Base-by-base conservation (phyloP, 805 yeast species). In the Cyberlindnera xylosilytica region DNA sequence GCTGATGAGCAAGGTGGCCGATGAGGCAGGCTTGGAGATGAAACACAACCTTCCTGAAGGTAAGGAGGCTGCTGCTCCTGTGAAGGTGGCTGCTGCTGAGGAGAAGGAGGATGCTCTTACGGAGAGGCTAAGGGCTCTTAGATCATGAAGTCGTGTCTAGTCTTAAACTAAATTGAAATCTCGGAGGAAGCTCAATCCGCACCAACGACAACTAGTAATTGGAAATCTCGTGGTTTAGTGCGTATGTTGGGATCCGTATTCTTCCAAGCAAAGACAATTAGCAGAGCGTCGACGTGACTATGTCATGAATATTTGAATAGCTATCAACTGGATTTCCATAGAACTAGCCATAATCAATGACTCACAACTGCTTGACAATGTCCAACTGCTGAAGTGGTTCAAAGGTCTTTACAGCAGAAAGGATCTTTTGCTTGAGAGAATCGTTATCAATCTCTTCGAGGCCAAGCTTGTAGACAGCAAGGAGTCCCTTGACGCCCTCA, bases 1-100 rank as follows among this genome's bases (percentile, higher is more conserved):
- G 46, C 70, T 91, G 58, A 76, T 91, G 86, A 88, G 74, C 58
- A 88, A 87, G 62, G 90, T 93, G 13, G 98, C 98, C 0, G 98
- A 91, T 61, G 98, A 91, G 61, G 97, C 97, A 1, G 99, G 99
- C 2, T 70, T 93, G 33, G 98, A 93, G 61, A 72, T 90, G 70
- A 82, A 83, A 55, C 97, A 90, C 55, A 83, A 87, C 38, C 78
- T 95, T 49, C 73, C 68, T 13, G 64, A 69, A 20, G 70, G 70
- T 23, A 38, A 39, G 22, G 54, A 63, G 5, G 61, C 69, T 4
- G 75, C 63, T 3, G 62, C 69, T 6, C 77, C 78, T 35, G 85
- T 79, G 47, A 79, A 88, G 13, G 69, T 79, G 1, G 74, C 72
- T 10, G 74, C 72, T 11, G 66, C 72, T 6, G 86, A 76, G 40